Evolutionary conservation across 164 flowering plant genomes (phyloP).

Genomic region (Taxillus chinensis): DNA sequence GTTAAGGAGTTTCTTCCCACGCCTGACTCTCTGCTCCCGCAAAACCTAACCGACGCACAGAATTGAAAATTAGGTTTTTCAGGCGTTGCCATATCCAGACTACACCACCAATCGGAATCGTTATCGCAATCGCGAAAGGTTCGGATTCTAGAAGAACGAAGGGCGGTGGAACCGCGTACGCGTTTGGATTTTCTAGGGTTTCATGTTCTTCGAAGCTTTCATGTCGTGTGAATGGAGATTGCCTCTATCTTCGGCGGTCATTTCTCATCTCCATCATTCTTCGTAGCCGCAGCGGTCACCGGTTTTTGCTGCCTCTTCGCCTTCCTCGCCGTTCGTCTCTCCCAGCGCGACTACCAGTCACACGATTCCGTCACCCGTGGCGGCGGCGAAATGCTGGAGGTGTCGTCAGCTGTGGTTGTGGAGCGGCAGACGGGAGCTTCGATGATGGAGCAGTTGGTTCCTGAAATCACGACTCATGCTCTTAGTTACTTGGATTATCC

Average conservation of each 20-base stretch:
- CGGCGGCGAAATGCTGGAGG: constrained; percentile 16
- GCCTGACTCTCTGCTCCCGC: neutral
- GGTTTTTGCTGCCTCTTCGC: constrained; percentile 29
- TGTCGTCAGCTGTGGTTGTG: constrained; percentile 10
- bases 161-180: too few relatives aligned
- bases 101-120: too few relatives aligned
- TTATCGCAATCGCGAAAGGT: too few relatives aligned
- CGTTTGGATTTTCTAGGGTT: constrained; percentile 16
- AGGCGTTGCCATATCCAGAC: too few relatives aligned
- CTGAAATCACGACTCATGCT: constrained; percentile 92
- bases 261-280: constrained; percentile 14
- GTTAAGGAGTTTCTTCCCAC: neutral
- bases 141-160: too few relatives aligned
- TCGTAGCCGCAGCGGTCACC: constrained; percentile 23
- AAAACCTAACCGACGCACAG: too few relatives aligned
- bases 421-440: constrained; percentile 59
- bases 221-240: constrained; percentile 59
- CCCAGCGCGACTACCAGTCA: constrained; percentile 1
- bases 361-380: constrained; percentile 14
- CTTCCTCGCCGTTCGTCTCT: constrained; percentile 21
- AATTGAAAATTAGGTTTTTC: too few relatives aligned
- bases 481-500: constrained; percentile 94
- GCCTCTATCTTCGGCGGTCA: constrained; percentile 7
- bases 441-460: constrained; percentile 99
- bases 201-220: constrained; percentile 30